Evolutionary conservation across 2,329 filamentous ascomycete genomes (phyloP), one percentile per base, ranked within the genome.

Genomic region (Alternaria alternata): DNA sequence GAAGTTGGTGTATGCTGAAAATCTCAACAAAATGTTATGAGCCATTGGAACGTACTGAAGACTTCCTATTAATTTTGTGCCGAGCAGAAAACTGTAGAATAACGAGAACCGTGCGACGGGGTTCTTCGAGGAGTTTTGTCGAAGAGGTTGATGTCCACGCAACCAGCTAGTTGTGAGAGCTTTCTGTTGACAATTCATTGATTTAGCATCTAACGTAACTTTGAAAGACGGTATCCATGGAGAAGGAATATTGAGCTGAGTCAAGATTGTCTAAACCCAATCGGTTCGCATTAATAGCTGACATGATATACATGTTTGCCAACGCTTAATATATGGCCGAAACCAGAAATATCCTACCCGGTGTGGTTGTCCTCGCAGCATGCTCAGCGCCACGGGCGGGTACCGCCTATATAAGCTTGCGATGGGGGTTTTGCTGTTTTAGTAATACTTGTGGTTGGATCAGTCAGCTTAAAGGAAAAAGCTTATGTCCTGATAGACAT

Each of bases 401-500:
- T 52, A 16, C 28, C 54, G 57, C 39, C 32, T 41, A 49, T 32
- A 32, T 28, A 51, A 22, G 28, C n/a, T 47, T 53, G 46, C 46
- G 32, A 32, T 49, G 16, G 46, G 8, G 5, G 8, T 2, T n/a
- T 49, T 38, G 20, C 46, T 38, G 32, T 49, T 22, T 26, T 34
- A 57, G 36, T 48, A 30, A 16, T 32, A 28, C 24, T 49, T 51
- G 30, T 20, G 42, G 44, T 57, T 55, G 48, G 60, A 55, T 61
- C 57, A 63, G 41, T 54, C 49, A 44, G 55, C 42, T 41, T 38
- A 51, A 51, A 49, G 39, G 54, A n/a, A 32, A 52, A 58, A 59
- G 62, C 55, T 51, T 65, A 57, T 62, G 41, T 55, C 43, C 58
- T 64, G 54, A 32, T 46, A 46, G 56, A 49, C 8, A 52, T 62